A percentile compares a stretch with the other conserved stretches of the same genome.
Evolutionary conservation across 1,139 yeast species (phyloP).

Genomic region (Candida neerlandica): DNA sequence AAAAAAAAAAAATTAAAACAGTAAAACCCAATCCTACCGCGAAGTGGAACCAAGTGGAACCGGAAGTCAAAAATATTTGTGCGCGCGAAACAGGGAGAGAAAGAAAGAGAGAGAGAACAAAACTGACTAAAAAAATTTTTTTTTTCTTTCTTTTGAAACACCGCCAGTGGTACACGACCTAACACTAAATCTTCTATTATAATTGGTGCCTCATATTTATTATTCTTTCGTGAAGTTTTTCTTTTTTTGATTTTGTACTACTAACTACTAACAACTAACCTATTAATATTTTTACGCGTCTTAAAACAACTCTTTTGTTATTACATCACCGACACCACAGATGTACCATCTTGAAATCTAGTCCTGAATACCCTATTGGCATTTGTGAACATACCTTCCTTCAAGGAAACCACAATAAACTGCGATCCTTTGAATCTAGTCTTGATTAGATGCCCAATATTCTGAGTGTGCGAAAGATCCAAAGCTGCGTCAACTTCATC

Average conservation of each 20-base stretch:
- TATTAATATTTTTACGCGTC: constrained; percentile 3
- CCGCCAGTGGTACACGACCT: not conserved
- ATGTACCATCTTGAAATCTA: constrained; percentile 94
- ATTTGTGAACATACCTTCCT: constrained; percentile 97
- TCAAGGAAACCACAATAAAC: constrained; percentile 92
- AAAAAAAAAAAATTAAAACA: not conserved
- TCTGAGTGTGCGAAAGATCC: constrained; percentile 95
- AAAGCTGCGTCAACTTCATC: constrained; percentile 99
- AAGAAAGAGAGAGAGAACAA: not conserved
- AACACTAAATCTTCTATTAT: not conserved
- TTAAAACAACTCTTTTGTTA: not conserved
- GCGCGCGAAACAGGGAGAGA: no score
- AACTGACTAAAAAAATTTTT: no score
- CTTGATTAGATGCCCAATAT: constrained; percentile 93
- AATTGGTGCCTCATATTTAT: not conserved
- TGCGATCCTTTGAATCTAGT: constrained; percentile 95
- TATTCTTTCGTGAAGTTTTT: not conserved
- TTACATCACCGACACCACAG: constrained; percentile 73
- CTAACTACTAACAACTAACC: not conserved
- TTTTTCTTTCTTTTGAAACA: not conserved
- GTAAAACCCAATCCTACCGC: not conserved
- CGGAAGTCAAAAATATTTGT: not conserved
- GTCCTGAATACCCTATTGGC: constrained; percentile 94
- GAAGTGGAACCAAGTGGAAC: no score
- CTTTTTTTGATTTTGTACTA: constrained; percentile 3